Conservation (phyloP, 2,329 filamentous ascomycete species). For the Aphanoascus verrucosus region DNA sequence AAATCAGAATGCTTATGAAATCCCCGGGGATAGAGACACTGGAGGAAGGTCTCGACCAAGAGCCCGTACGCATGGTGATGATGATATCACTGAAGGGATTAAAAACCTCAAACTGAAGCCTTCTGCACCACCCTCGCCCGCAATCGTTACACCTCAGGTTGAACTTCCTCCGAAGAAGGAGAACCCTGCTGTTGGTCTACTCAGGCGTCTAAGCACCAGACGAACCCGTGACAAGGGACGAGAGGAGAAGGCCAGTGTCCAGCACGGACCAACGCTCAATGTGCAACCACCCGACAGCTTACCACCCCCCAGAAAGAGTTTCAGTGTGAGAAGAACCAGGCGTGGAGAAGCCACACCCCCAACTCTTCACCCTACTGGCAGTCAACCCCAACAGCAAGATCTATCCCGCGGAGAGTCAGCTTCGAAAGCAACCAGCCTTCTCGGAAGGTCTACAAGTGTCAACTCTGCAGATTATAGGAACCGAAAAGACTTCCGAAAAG, state of each 20-base stretch:
- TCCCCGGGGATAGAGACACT: constrained; percentile 78
- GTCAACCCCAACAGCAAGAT: constrained; percentile 64
- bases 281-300: constrained; percentile 68
- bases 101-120: constrained; percentile 53
- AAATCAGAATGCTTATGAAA: constrained; percentile 72
- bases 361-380: constrained; percentile 47
- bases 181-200: constrained; percentile 69
- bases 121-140: constrained; percentile 38
- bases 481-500: constrained; percentile 48
- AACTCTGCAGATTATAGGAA: constrained; percentile 71
- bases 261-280: constrained; percentile 64
- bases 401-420: constrained; percentile 59
- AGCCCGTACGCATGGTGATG: constrained; percentile 87
- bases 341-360: constrained; percentile 45
- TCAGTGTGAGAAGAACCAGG: constrained; percentile 61
- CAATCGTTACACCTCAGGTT: constrained; percentile 46
- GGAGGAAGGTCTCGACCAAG: constrained; percentile 73
- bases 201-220: constrained; percentile 86
- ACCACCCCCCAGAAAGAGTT: constrained; percentile 66
- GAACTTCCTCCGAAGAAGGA: constrained; percentile 66
- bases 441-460: constrained; percentile 83
- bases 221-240: constrained; percentile 49
- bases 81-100: constrained; percentile 66
- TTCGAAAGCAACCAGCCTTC: constrained; percentile 53
- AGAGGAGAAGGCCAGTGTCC: constrained; percentile 46